Percentiles rank a stretch among this genome's conserved stretches.
Conservation (phyloP, 139 green algal genomes). For the Haematococcus lacustris region DNA sequence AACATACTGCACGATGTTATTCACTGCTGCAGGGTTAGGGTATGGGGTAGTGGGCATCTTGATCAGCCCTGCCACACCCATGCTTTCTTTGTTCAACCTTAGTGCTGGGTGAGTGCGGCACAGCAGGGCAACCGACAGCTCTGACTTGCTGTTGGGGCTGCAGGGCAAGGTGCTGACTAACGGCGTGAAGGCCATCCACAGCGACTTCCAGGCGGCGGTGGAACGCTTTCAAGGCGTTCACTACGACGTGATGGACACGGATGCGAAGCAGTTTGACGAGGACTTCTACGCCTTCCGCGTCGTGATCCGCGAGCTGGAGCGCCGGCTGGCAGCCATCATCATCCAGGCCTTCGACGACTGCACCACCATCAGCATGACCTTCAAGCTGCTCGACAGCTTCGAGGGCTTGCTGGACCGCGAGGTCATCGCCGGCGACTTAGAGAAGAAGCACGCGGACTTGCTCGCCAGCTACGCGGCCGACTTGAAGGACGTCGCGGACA, state of each 20-base stretch:
- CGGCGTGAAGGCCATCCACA: constrained; percentile 64
- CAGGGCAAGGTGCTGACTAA: constrained; percentile 63
- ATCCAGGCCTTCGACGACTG: constrained; percentile 80
- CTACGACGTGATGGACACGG: constrained; percentile 80
- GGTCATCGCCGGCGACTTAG: constrained; percentile 64
- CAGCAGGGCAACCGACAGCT: too few species aligned
- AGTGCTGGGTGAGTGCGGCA: too few species aligned
- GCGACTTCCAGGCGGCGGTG: constrained; percentile 61
- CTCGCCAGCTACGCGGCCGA: constrained; percentile 49
- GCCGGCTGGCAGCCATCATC: constrained; percentile 74
- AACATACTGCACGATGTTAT: too few species aligned
- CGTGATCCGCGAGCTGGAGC: constrained; percentile 73
- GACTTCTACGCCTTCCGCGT: constrained; percentile 67
- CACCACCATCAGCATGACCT: constrained; percentile 67
- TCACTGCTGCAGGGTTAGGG: too few species aligned
- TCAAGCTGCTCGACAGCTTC: constrained; percentile 89
- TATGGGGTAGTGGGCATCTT: too few species aligned
- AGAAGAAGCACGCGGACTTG: constrained; percentile 69
- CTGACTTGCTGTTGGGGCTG: too few species aligned
- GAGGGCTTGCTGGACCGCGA: constrained; percentile 81
- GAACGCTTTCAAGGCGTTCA: constrained; percentile 66
- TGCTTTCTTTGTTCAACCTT: too few species aligned
- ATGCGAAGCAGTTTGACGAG: constrained; percentile 57
- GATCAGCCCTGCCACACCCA: too few species aligned
- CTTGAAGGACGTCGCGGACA: constrained; percentile 58